Evolutionary conservation across 257 asterid genomes (phyloP).

Genomic region (Solanum chiquidenum): DNA sequence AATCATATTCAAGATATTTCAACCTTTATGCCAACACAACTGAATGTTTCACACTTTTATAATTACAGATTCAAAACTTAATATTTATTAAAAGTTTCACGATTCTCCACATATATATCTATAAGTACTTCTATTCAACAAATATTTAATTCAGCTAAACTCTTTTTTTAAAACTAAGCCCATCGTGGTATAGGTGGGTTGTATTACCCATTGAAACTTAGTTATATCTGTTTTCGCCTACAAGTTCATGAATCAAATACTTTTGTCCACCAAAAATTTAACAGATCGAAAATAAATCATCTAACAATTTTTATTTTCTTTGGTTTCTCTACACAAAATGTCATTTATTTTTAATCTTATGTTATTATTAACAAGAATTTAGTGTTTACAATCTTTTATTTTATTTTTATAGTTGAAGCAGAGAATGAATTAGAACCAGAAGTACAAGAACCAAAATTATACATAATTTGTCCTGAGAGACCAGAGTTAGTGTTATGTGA

Average conservation of each 20-base stretch:
- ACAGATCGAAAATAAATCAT: background rate
- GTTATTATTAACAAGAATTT: background rate
- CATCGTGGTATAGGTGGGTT: background rate
- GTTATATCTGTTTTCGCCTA: background rate
- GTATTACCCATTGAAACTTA: background rate
- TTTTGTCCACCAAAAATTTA: background rate
- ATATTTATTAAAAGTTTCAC: background rate
- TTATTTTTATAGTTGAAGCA: background rate
- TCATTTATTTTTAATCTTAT: background rate
- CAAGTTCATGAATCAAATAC: background rate
- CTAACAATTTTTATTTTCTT: background rate
- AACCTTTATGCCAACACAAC: background rate
- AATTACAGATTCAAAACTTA: background rate
- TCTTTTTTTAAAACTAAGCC: too few relatives aligned
- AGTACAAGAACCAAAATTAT: slow-evolving; percentile 23
- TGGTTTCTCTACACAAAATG: background rate
- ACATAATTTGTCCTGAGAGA: slow-evolving; percentile 33
- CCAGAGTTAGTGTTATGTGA: slow-evolving; percentile 26
- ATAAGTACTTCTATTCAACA: background rate
- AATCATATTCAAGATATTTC: background rate
- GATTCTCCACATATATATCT: background rate
- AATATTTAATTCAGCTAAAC: background rate
- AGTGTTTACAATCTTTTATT: background rate
- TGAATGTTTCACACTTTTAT: background rate
- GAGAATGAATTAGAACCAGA: slow-evolving; percentile 9